phyloP scores from a whole-genome alignment of 2,329 filamentous ascomycete genomes.

The Cladobotryum protrusum region DNA sequence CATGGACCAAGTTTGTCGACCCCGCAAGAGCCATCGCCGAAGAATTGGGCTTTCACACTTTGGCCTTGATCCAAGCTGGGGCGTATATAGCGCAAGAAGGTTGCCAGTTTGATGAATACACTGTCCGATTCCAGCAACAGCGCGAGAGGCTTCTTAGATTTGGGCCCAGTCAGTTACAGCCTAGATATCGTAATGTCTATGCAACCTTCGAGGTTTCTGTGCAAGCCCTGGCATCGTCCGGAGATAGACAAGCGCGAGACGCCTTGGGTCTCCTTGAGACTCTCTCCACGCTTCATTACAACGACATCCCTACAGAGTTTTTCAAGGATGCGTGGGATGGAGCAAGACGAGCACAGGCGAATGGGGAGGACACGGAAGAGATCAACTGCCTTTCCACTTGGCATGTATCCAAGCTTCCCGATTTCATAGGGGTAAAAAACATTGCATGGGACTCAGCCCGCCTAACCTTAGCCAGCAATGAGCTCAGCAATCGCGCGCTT shows the following conservation, averaged over 20 bases:
- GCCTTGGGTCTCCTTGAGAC: constrained; percentile 1
- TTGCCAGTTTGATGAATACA: neutral
- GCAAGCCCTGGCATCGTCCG: neutral
- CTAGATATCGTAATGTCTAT: constrained; percentile 7
- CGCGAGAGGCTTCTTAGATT: neutral
- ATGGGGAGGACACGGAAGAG: neutral
- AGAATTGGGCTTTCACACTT: constrained; percentile 6
- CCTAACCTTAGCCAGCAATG: neutral
- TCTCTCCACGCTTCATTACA: constrained; percentile 3
- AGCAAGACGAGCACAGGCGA: constrained; percentile 1
- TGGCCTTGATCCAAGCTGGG: constrained; percentile 5
- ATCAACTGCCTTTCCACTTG: neutral
- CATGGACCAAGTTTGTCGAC: neutral
- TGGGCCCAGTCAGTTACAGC: neutral
- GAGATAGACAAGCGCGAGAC: neutral
- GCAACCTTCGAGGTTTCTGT: constrained; percentile 5
- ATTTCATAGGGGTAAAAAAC: neutral
- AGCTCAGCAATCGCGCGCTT: too few species aligned
- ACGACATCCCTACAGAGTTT: constrained; percentile 1
- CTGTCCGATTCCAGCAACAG: neutral
- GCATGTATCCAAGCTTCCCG: constrained; percentile 4
- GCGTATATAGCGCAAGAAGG: neutral
- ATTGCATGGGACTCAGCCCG: neutral
- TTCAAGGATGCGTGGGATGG: constrained; percentile 5
- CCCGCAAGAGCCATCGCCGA: neutral